A percentile compares a stretch with the other conserved stretches of the same genome.
phyloP scores from a whole-genome alignment of 108 stramenopile genomes.

The Nitzschia sp. region DNA sequence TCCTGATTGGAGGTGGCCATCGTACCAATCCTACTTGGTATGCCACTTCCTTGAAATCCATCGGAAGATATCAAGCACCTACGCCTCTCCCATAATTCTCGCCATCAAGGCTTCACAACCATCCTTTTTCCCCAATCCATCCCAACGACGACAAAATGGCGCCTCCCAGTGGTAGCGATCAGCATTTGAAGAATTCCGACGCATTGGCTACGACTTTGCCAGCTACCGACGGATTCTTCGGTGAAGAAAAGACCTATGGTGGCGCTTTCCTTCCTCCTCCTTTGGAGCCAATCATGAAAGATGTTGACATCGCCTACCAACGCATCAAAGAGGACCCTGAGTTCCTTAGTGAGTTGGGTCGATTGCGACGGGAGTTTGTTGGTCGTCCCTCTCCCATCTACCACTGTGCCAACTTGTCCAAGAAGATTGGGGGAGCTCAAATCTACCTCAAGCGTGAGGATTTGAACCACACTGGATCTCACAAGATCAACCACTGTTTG shows the following conservation, averaged over 20 bases:
- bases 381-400: constrained; percentile 94
- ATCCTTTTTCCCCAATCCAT: too few species aligned
- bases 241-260: constrained; percentile 55
- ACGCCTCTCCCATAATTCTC: too few species aligned
- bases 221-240: constrained; percentile 17
- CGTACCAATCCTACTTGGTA: too few species aligned
- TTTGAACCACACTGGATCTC: constrained; percentile 96
- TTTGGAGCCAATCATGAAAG: constrained; percentile 84
- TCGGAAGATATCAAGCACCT: too few species aligned
- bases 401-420: constrained; percentile 82
- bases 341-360: constrained; percentile 88
- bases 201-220: constrained; percentile 20
- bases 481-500: constrained; percentile 98
- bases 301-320: constrained; percentile 86
- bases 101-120: too few species aligned
- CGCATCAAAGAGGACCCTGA: constrained; percentile 84
- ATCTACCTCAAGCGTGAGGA: constrained; percentile 97
- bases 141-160: too few species aligned
- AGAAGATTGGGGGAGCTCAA: constrained; percentile 85
- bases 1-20: too few species aligned
- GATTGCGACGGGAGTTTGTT: constrained; percentile 88
- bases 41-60: too few species aligned
- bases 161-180: too few species aligned
- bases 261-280: constrained; percentile 93
- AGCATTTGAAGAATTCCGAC: too few species aligned